Base-by-base conservation (phyloP, 768 basidiomycete species). In the Lepiota brunneoincarnata region DNA sequence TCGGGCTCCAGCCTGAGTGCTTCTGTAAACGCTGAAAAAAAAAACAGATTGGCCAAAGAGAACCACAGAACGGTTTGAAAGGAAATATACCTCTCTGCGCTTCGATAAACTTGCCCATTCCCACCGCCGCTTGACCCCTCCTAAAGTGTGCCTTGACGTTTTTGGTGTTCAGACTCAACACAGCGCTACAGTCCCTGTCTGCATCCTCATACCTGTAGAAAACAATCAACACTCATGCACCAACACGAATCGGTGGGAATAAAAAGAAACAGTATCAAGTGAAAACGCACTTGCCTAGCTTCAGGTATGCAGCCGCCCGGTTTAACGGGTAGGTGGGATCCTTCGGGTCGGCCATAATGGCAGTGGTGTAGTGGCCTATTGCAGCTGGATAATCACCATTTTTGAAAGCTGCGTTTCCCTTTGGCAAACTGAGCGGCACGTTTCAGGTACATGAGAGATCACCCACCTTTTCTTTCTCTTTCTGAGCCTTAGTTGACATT, bases 341-440 rank as follows among this genome's bases (percentile, higher is more conserved):
- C 0, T 66, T 73, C 10, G 72, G 66, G 68, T 95, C 87, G 1
- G 85, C 80, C 17, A 91, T 67, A 41, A 89, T 83, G 3, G 95
- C 94, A 1, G 82, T 72, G 28, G 90, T 88, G 70, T 97, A 98
- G 65, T 92, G 86, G 0, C 92, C 93, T 47, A 98, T 79, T 0
- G 93, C 91, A 24, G 76, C 74, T 1, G 84, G 81, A 67, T 81
- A 95, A 65, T 94, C 82, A 2, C 82, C 89, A 1, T 78, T 72
- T 66, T 92, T 92, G 79, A 95, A 97, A 0, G 92, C 84, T 4
- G 76, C 72, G 60, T 98, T 96, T 52, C 95, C 95, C 94, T 96
- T 60, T 20, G 47, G 45, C 35, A 43, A 28, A 4, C 18, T 5
- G 36, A 14, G 3, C 34, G 17, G 36, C 17, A 15, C 41, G 45